Base-by-base conservation (phyloP, 2,329 filamentous ascomycete genomes). In the Pseudogymnoascus sp. region DNA sequence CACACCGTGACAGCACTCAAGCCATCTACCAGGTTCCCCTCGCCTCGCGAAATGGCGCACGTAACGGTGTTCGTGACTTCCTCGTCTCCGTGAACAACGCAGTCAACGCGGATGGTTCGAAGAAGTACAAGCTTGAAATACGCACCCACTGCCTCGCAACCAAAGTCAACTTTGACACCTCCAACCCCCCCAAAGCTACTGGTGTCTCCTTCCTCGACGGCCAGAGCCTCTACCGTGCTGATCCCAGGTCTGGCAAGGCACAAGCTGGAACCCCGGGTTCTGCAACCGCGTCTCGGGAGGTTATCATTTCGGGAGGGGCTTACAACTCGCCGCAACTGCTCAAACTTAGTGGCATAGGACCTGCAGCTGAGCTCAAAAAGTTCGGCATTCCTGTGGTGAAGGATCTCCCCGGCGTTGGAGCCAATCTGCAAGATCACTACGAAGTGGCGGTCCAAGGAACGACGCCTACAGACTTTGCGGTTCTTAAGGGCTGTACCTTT, bases 341-440 rank as follows among this genome's bases (percentile, higher is more conserved):
- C 9, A 78, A 80, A 69, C 73, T 80, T 8, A 78, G 75, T 29
- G 79, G 79, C 33, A 70, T 81, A 42, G 79, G 79, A 0, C 75
- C 76, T 3, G 66, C 65, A 13, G 70, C 64, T 2, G 76, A 79
- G 67, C 73, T 80, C 2, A 33, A 69, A 27, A 69, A 69, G 48
- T 68, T 80, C 67, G 71, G 74, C 35, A 86, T 87, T 64, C 72
- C 76, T 2, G 74, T 86, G 2, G 66, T 86, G 33, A 83, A 64
- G 2, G 78, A 88, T 67, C 76, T 85, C 1, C 84, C 84, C 0
- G 84, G 88, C 9, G 84, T 89, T n/a, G 86, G 86, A 41, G 78
- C 76, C 48, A 87, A 87, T 71, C 74, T 86, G 2, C 78, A 82
- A 68, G 82, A 87, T 70, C 79, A 80, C 64, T 81, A 81, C 69